Conservation (phyloP, 768 basidiomycete genomes). For the Mycena crocata region DNA sequence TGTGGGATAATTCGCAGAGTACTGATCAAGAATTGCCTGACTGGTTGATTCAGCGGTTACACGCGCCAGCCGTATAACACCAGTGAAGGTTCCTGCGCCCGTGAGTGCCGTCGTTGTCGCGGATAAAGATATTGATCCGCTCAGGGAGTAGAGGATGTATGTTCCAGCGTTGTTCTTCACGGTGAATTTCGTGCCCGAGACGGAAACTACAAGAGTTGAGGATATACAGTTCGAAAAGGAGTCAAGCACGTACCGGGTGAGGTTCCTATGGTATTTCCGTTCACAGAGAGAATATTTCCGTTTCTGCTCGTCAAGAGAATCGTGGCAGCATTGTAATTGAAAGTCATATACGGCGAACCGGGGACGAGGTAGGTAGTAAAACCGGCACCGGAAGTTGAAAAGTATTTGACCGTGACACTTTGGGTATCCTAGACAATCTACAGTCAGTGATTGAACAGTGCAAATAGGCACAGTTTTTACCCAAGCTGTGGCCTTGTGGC, state of each 20-base stretch:
- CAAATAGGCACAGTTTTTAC: conserved; percentile 24
- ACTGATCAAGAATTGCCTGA: conserved; percentile 44
- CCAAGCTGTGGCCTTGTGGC: conserved; percentile 49
- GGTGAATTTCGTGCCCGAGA: conserved; percentile 42
- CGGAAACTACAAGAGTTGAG: conserved; percentile 32
- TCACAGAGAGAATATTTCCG: conserved; percentile 45
- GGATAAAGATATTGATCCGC: conserved; percentile 42
- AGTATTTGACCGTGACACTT: conserved; percentile 50
- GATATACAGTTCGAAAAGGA: background rate
- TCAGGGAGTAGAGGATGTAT: conserved; percentile 47
- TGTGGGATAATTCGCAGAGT: conserved; percentile 47
- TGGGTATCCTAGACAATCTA: conserved; percentile 42
- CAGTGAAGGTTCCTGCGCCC: conserved; percentile 40
- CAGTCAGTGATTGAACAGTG: background rate
- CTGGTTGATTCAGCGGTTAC: conserved; percentile 40
- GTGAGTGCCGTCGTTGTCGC: conserved; percentile 39
- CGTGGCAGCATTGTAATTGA: conserved; percentile 45
- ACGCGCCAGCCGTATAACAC: conserved; percentile 43
- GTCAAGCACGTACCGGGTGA: conserved; percentile 34
- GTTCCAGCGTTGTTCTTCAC: conserved; percentile 45
- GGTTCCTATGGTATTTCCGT: conserved; percentile 38
- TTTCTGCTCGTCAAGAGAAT: conserved; percentile 44
- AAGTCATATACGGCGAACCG: conserved; percentile 49
- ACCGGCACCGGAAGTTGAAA: conserved; percentile 42
- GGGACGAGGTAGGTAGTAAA: conserved; percentile 48